phyloP scores from a whole-genome alignment of 768 basidiomycete species.

The Mycena rebaudengoi region DNA sequence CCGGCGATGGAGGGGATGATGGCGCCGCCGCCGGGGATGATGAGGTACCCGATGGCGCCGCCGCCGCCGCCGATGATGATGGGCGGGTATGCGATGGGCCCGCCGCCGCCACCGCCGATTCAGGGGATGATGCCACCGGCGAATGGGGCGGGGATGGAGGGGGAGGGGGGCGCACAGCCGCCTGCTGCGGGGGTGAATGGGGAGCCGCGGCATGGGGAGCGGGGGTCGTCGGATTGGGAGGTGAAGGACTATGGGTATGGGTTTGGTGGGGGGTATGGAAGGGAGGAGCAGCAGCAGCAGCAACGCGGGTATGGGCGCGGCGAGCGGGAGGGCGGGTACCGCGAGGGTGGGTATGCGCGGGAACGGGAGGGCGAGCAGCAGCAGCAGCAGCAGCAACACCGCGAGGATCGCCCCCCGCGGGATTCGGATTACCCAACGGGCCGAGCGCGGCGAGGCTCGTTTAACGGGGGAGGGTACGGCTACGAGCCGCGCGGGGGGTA shows the following conservation, averaged over 20 bases:
- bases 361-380: not conserved
- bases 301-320: not conserved
- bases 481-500: slow-evolving; percentile 24
- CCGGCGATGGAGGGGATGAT: slow-evolving; percentile 4
- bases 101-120: slow-evolving; percentile 9
- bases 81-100: slow-evolving; percentile 13
- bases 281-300: not conserved
- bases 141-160: slow-evolving; percentile 2
- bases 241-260: slow-evolving; percentile 24
- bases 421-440: slow-evolving; percentile 12
- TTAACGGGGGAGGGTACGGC: slow-evolving; percentile 5
- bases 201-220: not conserved
- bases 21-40: slow-evolving; percentile 13
- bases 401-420: slow-evolving; percentile 19
- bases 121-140: slow-evolving; percentile 2
- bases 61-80: slow-evolving; percentile 5
- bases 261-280: not conserved
- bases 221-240: slow-evolving; percentile 24
- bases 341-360: not conserved
- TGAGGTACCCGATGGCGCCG: not conserved
- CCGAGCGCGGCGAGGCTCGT: slow-evolving; percentile 23
- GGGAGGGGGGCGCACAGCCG: not conserved
- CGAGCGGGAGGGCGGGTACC: not conserved
- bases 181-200: not conserved
- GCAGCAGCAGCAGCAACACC: not conserved